A percentile compares a stretch with the other conserved stretches of the same genome.
These are phyloP conservation scores for Pontederia crassipes DNA, from an alignment of 176 grass and related monocot species.

Conservation along the genomic window DNA sequence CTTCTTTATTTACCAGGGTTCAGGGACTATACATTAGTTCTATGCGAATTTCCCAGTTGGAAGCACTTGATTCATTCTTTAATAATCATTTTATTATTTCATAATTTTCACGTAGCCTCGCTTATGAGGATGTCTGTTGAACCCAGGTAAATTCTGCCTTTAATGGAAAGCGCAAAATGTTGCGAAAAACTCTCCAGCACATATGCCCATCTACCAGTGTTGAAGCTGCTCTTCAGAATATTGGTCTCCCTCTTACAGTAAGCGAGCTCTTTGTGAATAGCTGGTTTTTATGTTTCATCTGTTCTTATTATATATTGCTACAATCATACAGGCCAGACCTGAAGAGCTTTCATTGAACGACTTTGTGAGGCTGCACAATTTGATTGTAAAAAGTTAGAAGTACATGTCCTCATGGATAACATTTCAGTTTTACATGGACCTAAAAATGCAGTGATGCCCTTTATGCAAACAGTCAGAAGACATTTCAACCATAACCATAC, in stretches of 20 bases:
- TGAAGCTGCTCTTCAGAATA: slow-evolving; percentile 45
- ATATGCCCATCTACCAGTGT: slow-evolving; percentile 54
- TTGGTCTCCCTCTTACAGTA: slow-evolving; percentile 74
- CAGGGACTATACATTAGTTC: too few species aligned
- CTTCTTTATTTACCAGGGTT: too few species aligned
- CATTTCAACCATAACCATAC: too few species aligned
- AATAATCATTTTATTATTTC: too few species aligned
- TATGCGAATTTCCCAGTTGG: too few species aligned
- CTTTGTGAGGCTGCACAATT: slow-evolving; percentile 85
- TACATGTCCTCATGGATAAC: too few species aligned
- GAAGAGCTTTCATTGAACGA: slow-evolving; percentile 61
- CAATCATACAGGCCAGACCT: slow-evolving; percentile 63
- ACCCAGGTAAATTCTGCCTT: slow-evolving; percentile 82
- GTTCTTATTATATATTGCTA: slow-evolving; percentile 1
- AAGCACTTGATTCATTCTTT: too few species aligned
- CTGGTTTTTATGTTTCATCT: neutral
- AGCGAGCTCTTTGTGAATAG: slow-evolving; percentile 1
- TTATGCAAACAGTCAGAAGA: too few species aligned
- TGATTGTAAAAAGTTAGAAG: slow-evolving; percentile 37
- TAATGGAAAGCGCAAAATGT: slow-evolving; percentile 95
- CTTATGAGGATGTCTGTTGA: neutral
- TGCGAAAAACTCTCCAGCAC: slow-evolving; percentile 79
- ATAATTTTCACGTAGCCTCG: too few species aligned
- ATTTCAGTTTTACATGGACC: too few species aligned
- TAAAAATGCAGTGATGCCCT: too few species aligned